These are phyloP conservation scores for Dittrichia graveolens DNA, from an alignment of 129 eudicot species.

Conservation along the genomic window DNA sequence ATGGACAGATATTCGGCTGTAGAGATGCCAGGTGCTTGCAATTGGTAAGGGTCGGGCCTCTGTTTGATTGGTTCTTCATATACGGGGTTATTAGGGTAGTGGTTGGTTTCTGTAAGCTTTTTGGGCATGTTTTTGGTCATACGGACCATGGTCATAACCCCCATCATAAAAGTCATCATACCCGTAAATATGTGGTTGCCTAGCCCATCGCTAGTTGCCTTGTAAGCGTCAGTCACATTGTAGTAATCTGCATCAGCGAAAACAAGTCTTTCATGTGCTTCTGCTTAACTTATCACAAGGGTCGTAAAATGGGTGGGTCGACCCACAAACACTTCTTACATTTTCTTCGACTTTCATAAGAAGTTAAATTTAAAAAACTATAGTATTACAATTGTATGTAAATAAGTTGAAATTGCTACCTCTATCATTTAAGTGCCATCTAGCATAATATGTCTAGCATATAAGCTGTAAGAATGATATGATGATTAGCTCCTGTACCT, in stretches of 20 bases:
- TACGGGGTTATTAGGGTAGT: slow-evolving; percentile 45
- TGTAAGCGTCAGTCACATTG: slow-evolving; percentile 37
- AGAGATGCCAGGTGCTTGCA: slow-evolving; percentile 50
- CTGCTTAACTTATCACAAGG: neutral
- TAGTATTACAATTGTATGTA: too few species aligned
- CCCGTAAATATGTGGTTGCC: slow-evolving; percentile 70
- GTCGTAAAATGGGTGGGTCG: neutral
- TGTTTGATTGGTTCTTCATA: slow-evolving; percentile 39
- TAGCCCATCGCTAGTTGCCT: slow-evolving; percentile 38
- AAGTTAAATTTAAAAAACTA: neutral
- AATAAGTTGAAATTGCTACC: too few species aligned
- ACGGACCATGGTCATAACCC: slow-evolving; percentile 82
- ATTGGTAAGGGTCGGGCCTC: slow-evolving; percentile 36
- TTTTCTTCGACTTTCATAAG: neutral
- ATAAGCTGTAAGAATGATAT: too few species aligned
- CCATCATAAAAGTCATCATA: slow-evolving; percentile 86
- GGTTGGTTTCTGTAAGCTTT: slow-evolving; percentile 66
- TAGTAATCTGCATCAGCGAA: slow-evolving; percentile 27
- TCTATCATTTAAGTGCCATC: too few species aligned
- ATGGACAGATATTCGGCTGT: slow-evolving; percentile 60
- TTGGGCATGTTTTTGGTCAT: slow-evolving; percentile 83
- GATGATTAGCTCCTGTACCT: slow-evolving; percentile 43
- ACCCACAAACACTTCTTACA: neutral
- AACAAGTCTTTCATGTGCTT: slow-evolving; percentile 10
- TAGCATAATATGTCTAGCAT: too few species aligned